These are phyloP conservation scores for Phytophthora colocasiae DNA, from an alignment of 352 stramenopile genomes.

Conservation along the genomic window DNA sequence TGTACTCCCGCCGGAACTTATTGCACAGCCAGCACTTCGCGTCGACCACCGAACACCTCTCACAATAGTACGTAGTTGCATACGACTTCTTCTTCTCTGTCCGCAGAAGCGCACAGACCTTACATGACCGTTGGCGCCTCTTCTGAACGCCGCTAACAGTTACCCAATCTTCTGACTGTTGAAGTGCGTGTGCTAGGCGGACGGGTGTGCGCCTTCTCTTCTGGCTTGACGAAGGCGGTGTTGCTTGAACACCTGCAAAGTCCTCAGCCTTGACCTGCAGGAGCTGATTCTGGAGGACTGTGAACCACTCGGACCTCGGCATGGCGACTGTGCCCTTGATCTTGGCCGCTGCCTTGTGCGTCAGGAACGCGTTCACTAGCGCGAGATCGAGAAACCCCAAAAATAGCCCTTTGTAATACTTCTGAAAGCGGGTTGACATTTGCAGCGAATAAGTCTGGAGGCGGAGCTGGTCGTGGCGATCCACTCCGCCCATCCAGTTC, in stretches of 20 bases:
- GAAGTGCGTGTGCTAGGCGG: neutral
- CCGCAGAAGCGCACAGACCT: neutral
- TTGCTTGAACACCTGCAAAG: neutral
- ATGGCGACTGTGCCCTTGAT: neutral
- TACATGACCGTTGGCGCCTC: neutral
- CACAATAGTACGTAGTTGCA: neutral
- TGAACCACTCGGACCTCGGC: neutral
- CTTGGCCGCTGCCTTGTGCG: neutral
- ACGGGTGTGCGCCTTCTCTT: neutral
- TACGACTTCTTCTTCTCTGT: neutral
- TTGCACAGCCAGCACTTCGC: neutral
- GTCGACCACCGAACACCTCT: neutral
- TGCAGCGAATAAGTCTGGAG: neutral
- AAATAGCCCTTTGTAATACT: neutral
- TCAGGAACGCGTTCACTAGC: neutral
- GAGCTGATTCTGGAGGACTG: neutral
- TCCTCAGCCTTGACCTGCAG: neutral
- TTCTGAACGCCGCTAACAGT: neutral
- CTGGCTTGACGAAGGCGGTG: neutral
- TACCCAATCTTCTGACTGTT: conserved; percentile 1
- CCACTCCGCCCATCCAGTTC: neutral
- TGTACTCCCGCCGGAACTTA: neutral
- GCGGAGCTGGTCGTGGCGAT: neutral
- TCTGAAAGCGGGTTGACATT: neutral
- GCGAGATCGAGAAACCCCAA: neutral